These are phyloP conservation scores for Hemisphaericaspora xylanilytica DNA, from an alignment of 1,139 yeast genomes.

Conservation along the genomic window DNA sequence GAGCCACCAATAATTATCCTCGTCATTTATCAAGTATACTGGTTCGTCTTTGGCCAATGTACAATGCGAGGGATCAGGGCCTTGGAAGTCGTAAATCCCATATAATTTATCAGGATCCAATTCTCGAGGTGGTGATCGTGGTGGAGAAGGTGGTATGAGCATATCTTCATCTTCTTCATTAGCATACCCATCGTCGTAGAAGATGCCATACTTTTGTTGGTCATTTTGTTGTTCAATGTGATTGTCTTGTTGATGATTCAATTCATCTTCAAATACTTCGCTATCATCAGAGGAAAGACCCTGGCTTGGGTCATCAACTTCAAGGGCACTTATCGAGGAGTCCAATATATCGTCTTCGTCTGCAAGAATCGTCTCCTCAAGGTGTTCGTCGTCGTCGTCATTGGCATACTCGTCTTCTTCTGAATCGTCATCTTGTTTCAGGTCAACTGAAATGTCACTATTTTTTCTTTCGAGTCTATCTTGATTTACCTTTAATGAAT, in stretches of 20 bases:
- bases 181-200: constrained; percentile 15
- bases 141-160: constrained; percentile 57
- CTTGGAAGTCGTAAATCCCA: constrained; percentile 83
- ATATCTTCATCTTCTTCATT: constrained; percentile 21
- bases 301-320: constrained; percentile 6
- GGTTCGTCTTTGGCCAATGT: constrained; percentile 78
- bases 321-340: constrained; percentile 5
- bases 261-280: background rate
- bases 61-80: constrained; percentile 94
- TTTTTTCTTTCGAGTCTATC: constrained; percentile 10
- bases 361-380: no score
- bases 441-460: constrained; percentile 2
- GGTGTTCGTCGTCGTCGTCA: constrained; percentile 1
- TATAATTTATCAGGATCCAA: constrained; percentile 81
- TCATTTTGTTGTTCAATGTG: background rate
- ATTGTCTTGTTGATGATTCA: background rate
- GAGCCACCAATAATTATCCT: constrained; percentile 96
- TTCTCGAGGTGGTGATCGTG: constrained; percentile 79
- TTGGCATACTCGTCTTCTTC: constrained; percentile 5
- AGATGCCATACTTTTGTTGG: constrained; percentile 9
- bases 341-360: background rate
- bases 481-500: constrained; percentile 12
- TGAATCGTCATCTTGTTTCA: background rate
- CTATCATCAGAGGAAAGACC: constrained; percentile 1
- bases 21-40: constrained; percentile 77